Evolutionary conservation across 2,329 filamentous ascomycete genomes (phyloP).

Genomic region (Nakataea oryzae): DNA sequence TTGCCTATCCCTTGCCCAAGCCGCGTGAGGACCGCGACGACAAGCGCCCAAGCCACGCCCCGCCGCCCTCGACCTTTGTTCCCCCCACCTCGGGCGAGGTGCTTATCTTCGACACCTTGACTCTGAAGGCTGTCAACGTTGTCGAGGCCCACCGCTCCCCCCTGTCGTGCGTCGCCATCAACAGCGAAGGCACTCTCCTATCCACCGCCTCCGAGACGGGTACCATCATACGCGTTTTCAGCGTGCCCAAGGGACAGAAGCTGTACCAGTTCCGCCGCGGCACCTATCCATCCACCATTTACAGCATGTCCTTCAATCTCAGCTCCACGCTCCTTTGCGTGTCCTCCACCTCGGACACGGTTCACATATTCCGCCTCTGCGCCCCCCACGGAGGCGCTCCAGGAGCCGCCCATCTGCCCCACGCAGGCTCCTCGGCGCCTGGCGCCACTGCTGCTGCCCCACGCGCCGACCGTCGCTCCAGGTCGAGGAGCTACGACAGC

Average conservation of each 20-base stretch:
- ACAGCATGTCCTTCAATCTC: constrained; percentile 98
- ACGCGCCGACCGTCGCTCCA: constrained; percentile 39
- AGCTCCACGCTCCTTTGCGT: constrained; percentile 89
- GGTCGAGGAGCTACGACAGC: constrained; percentile 44
- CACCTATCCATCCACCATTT: constrained; percentile 91
- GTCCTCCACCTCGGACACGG: constrained; percentile 90
- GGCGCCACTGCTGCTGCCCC: constrained; percentile 22
- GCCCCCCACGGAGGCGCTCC: constrained; percentile 29
- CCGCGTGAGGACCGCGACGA: constrained; percentile 49
- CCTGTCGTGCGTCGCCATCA: constrained; percentile 80
- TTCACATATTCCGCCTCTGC: constrained; percentile 85
- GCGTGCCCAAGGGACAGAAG: constrained; percentile 81
- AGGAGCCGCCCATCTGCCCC: background rate
- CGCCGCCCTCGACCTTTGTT: constrained; percentile 67
- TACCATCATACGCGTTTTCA: constrained; percentile 94
- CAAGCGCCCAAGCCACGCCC: constrained; percentile 67
- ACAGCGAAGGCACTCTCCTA: constrained; percentile 81
- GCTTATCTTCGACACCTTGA: constrained; percentile 81
- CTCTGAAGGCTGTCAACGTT: constrained; percentile 87
- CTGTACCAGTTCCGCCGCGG: constrained; percentile 93
- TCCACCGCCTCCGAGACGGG: constrained; percentile 96
- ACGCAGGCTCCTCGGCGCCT: constrained; percentile 15
- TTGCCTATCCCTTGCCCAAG: constrained; percentile 84
- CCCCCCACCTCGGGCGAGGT: constrained; percentile 85
- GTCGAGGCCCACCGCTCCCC: constrained; percentile 92